Conservation (phyloP, 140 eudicot species). For the Cichorium intybus region DNA sequence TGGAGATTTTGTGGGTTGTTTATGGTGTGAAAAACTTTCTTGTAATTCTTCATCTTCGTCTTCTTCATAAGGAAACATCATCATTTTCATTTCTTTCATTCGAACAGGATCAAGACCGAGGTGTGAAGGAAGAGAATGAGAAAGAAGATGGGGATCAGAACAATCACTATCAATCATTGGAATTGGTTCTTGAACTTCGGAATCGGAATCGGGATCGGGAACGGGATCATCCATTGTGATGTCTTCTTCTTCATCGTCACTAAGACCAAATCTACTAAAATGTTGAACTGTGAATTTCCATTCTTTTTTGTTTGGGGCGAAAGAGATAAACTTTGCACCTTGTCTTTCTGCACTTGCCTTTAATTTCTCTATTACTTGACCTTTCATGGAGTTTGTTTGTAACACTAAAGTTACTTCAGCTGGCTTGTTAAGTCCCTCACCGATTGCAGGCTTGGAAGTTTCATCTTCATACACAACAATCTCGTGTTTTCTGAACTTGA, state of each 20-base stretch:
- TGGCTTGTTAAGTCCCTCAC: constrained; percentile 86
- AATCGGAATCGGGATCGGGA: constrained; percentile 37
- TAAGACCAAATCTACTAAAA: constrained; percentile 89
- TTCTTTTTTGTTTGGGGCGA: constrained; percentile 51
- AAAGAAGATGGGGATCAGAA: constrained; percentile 53
- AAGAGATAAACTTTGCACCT: constrained; percentile 79
- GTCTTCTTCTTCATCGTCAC: constrained; percentile 86
- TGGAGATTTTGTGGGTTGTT: constrained; percentile 45
- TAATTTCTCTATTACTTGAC: constrained; percentile 37
- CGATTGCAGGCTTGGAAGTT: constrained; percentile 65
- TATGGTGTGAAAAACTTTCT: constrained; percentile 36
- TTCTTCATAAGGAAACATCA: constrained; percentile 77
- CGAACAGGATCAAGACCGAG: constrained; percentile 90
- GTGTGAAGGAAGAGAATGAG: constrained; percentile 94
- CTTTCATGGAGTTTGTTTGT: constrained; percentile 27
- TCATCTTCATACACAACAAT: constrained; percentile 83
- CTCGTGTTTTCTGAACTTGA: constrained; percentile 68
- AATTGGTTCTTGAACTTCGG: constrained; percentile 43
- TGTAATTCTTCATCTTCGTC: constrained; percentile 52
- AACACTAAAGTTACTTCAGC: constrained; percentile 77
- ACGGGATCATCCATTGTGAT: constrained; percentile 60
- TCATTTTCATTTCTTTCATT: constrained; percentile 80
- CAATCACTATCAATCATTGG: constrained; percentile 47
- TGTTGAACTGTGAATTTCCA: constrained; percentile 88
- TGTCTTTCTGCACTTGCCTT: constrained; percentile 58